Percentiles rank a stretch among this genome's conserved stretches.
Evolutionary conservation across 148 eudicot genomes (phyloP).

Genomic region (Beta vulgaris): DNA sequence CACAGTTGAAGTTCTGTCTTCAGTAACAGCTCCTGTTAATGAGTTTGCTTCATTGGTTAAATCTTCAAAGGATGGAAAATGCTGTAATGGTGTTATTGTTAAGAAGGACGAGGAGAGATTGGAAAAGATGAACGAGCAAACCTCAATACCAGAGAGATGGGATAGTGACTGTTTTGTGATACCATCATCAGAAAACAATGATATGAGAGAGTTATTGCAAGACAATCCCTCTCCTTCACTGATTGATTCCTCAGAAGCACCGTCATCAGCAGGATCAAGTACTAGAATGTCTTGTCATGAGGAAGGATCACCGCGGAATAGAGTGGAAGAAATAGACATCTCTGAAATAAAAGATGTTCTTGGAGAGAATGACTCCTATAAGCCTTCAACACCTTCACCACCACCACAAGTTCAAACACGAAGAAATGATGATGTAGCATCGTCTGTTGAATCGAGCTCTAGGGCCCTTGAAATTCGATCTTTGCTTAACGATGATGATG

Average conservation of each 20-base stretch:
- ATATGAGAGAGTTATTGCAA: not conserved
- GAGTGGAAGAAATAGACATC: conserved; percentile 19
- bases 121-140: conserved; percentile 18
- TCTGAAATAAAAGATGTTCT: conserved; percentile 9
- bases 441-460: conserved; percentile 28
- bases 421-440: conserved; percentile 10
- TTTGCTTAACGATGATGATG: conserved; percentile 19
- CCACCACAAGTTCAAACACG: conserved; percentile 23
- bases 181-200: conserved; percentile 19
- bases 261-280: conserved; percentile 19
- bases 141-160: conserved; percentile 24
- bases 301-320: not conserved
- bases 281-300: conserved; percentile 17
- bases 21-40: not conserved
- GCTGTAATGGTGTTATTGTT: not conserved
- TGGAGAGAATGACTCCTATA: conserved; percentile 21
- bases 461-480: conserved; percentile 20
- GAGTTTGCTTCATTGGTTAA: conserved; percentile 3
- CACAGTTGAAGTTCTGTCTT: conserved; percentile 7
- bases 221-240: conserved; percentile 1
- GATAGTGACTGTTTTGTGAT: conserved; percentile 35
- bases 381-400: conserved; percentile 24
- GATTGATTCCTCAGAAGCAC: conserved; percentile 16
- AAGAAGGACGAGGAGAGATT: conserved; percentile 15
- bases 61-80: not conserved